Base-by-base conservation (phyloP, 139 green algal species). In the Volvox reticuliferus region DNA sequence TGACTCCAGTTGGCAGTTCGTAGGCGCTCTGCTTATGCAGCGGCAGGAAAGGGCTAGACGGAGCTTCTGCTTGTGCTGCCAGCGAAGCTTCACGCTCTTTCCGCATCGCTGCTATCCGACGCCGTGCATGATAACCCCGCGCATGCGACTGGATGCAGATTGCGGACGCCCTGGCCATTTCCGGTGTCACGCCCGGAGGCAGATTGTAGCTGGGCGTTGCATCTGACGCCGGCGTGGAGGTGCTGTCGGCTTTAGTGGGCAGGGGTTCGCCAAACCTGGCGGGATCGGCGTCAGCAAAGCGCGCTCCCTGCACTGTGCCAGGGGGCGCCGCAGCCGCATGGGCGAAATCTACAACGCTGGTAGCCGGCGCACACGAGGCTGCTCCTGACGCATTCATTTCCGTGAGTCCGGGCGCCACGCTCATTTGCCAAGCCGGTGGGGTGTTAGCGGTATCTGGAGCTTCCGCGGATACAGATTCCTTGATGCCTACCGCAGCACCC, bases 141-240 rank as follows among this genome's bases (percentile, higher is more conserved):
- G 62, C 62, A 22, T 77, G 81, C 3, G 81, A 61, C 30, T 87
- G 81, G 61, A 87, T 77, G 62, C 62, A 65, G 44, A 86, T 44
- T 14, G 67, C 81, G n/a, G 81, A 33, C 13, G 79, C 50, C 26
- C n/a, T 32, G n/a, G 81, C 81, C 61, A 71, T 68, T 30, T 87
- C 81, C 0, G 62, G 61, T 30, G 81, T 77, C 30, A 87, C 81
- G 19, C 81, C 81, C 14, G 81, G 81, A 3, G 81, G 81, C 61
- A 87, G 61, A 24, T 24, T 84, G 78, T 84, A 84, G 78, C 20
- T 67, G 78, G 78, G 21, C n/a, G n/a, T n/a, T n/a, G 2, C 13
- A 16, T 0, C 22, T 3, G 0, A 18, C 55, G 78, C 78, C 32
- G 63, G 37, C 35, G 78, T 21, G 20, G 78, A 35, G 24, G 78